These are phyloP conservation scores for Coffea humblotiana DNA, from an alignment of 305 asterid species.

Conservation along the genomic window DNA sequence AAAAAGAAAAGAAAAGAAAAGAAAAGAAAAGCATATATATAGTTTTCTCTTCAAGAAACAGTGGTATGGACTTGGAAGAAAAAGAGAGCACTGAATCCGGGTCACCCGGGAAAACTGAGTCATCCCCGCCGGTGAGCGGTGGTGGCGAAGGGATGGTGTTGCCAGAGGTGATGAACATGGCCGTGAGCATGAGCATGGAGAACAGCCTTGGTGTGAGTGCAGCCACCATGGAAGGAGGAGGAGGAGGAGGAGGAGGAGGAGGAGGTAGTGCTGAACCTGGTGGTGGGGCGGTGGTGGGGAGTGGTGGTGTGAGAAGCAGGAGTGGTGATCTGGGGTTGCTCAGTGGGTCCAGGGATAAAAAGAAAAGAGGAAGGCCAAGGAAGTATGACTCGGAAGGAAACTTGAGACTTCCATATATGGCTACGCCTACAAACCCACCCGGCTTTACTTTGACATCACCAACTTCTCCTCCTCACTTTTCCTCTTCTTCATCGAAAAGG, in stretches of 20 bases:
- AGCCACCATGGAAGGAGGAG: not conserved
- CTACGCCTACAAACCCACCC: constrained; percentile 34
- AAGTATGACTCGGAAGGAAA: constrained; percentile 77
- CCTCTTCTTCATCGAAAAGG: constrained; percentile 45
- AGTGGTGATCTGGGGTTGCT: constrained; percentile 30
- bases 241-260: not conserved
- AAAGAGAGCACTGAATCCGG: constrained; percentile 26
- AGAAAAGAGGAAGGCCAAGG: constrained; percentile 82
- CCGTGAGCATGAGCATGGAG: constrained; percentile 19
- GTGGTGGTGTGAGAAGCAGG: constrained; percentile 28
- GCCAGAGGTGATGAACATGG: constrained; percentile 21
- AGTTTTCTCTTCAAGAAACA: no score
- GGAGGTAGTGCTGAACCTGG: not conserved
- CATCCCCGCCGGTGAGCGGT: constrained; percentile 16
- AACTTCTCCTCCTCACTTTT: constrained; percentile 36
- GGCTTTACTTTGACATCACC: constrained; percentile 63
- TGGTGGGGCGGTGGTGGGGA: constrained; percentile 13
- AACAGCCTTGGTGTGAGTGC: constrained; percentile 3
- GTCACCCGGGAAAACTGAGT: constrained; percentile 8
- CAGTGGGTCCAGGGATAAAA: constrained; percentile 39
- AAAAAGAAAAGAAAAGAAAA: no score
- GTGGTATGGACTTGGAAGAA: constrained; percentile 13
- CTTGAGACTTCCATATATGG: constrained; percentile 50
- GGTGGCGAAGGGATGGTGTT: constrained; percentile 15
- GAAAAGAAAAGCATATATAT: no score